Base-by-base conservation (phyloP, 768 basidiomycete species). In the Suillus bovinus region DNA sequence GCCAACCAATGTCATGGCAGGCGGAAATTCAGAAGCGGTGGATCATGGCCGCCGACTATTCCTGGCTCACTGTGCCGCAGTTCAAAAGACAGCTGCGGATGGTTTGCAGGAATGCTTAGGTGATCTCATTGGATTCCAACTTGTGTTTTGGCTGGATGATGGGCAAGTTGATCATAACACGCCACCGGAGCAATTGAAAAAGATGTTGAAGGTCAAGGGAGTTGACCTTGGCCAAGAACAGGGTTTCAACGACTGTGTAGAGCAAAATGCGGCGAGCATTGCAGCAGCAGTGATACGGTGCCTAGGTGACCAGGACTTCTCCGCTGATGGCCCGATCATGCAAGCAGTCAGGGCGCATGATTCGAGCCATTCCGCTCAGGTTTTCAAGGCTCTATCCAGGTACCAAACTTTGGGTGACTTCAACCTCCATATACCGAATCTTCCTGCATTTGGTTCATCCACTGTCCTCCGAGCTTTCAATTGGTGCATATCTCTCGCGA, bases 301-400 rank as follows among this genome's bases (percentile, higher is more conserved):
- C 10, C 73, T 93, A 6, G 82, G 82, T 7, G 92, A 93, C 59
- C 87, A 89, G 66, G 87, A 92, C 66, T 82, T 82, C 63, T 79
- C 82, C 3, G 69, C 74, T 8, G 71, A 78, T 7, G 87, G 87
- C 6, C 71, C 79, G 1, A 87, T 93, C 54, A 66, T 71, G 24
- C 58, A 70, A 10, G 79, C 79, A 22, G 72, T 94, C n/a, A 74
- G 72, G 63, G 58, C 66, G 24, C 63, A 73, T 53, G 68, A 70
- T 27, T 72, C 74, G 9, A 76, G 74, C 29, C 76, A 75, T 22
- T 75, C 79, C 34, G 77, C 74, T 31, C 71, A 71, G 16, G 77
- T 77, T 10, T 93, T 93, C 70, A 71, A 69, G 24, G 71, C 70
- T 5, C 67, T 93, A 61, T 85, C 81, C 42, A 77, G 74, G 46